A percentile compares a stretch with the other conserved stretches of the same genome.
phyloP scores from a whole-genome alignment of 257 asterid species.

The Plantago ovata region DNA sequence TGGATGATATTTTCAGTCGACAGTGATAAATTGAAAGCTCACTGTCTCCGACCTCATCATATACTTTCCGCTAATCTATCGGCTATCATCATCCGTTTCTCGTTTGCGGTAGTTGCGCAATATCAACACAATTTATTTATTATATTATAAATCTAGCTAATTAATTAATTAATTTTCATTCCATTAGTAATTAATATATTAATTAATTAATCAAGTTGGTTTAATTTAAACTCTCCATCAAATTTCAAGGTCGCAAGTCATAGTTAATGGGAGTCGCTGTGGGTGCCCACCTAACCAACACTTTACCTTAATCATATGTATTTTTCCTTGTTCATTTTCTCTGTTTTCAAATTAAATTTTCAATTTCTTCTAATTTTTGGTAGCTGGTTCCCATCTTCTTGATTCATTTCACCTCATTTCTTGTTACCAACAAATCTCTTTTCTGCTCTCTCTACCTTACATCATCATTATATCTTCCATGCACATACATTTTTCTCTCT shows the following conservation, averaged over 20 bases:
- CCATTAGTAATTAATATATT: too few relatives aligned
- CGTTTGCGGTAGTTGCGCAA: constrained; percentile 41
- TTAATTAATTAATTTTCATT: constrained; percentile 3
- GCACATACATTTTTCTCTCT: neutral
- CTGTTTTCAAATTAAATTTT: neutral
- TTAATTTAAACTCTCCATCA: too few relatives aligned
- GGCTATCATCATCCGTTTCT: neutral
- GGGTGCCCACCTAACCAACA: constrained; percentile 23
- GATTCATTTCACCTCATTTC: neutral
- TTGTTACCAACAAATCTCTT: neutral
- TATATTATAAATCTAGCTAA: too few relatives aligned
- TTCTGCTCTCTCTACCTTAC: neutral
- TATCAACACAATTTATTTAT: too few relatives aligned
- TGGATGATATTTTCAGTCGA: too few relatives aligned
- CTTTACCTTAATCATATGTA: constrained; percentile 12
- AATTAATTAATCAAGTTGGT: too few relatives aligned
- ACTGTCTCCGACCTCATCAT: constrained; percentile 28
- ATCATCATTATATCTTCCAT: neutral
- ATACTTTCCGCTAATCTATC: neutral
- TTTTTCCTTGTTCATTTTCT: constrained; percentile 9
- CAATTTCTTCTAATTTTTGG: neutral
- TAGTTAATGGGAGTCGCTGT: constrained; percentile 25
- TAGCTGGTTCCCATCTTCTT: constrained; percentile 3
- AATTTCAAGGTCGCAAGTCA: constrained; percentile 53
- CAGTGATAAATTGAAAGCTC: constrained; percentile 23